Evolutionary conservation across 1,139 yeast species (phyloP), one percentile per base, ranked within the genome.

Genomic region (Pichia sp.): DNA sequence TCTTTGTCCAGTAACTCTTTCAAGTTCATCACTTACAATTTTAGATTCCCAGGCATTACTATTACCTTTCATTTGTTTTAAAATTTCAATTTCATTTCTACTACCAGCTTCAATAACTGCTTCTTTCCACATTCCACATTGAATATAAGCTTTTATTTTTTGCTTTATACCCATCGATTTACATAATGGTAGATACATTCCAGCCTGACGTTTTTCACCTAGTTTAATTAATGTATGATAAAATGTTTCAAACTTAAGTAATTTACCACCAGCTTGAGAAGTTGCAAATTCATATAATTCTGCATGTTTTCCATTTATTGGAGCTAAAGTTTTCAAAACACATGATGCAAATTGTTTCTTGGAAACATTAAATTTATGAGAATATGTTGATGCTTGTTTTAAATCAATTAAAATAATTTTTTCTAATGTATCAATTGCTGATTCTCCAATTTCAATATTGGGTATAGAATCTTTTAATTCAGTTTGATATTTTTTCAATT

Each of bases 161-260:
- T 74, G 71, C 4, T 67, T 61, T 53, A 73, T 70, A 28, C 62
- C 63, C 52, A 70, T 56, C 26, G 48, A 45, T 26, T 67, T 61
- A 50, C 76, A 71, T 57, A 66, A 56, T 7, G 67, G 57, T 7
- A 76, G 62, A 50, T 67, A 74, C 42, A 59, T 53, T 0, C 71
- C 66, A 0, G 81, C 81, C 26, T 69, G 68, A 33, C 71, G 59
- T 39, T 65, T 64, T 28, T 78, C 83, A 1, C 77, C 76, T 34
- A 75, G 69, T 32, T 70, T 70, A 42, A 79, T 56, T 34, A 80
- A 74, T 36, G 76, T 73, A 10, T 75, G 71, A 44, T 74, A 84
- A 55, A 88, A 81, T 2, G 83, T 80, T 53, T 74, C 75, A 55
- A 82, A 85, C 0, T 94, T 94, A 48, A 88, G 84, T 4, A 39